Conservation (phyloP, 1,139 yeast genomes). For the Schwanniomyces etchellsii region DNA sequence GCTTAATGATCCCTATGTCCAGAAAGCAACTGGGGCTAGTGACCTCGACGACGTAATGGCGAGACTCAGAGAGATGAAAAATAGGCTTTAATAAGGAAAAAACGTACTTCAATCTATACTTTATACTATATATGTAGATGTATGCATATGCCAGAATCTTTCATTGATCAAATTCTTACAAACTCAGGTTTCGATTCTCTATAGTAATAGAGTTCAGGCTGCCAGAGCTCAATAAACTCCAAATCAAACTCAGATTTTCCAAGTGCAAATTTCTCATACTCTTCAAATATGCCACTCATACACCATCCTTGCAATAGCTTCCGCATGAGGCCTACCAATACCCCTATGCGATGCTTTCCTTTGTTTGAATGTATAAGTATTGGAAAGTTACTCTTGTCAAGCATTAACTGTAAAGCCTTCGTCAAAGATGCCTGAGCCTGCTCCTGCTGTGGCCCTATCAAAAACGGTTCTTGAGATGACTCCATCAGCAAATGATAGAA, state of each 20-base stretch:
- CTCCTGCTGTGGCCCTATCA: slow-evolving; percentile 39
- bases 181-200: slow-evolving; percentile 32
- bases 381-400: slow-evolving; percentile 75
- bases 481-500: slow-evolving; percentile 62
- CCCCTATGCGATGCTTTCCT: slow-evolving; percentile 93
- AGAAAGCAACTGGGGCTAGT: slow-evolving; percentile 34
- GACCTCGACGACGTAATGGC: slow-evolving; percentile 55
- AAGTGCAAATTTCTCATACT: slow-evolving; percentile 85
- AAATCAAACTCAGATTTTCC: slow-evolving; percentile 92
- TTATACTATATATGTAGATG: not conserved
- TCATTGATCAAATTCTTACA: slow-evolving; percentile 18
- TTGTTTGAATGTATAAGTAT: slow-evolving; percentile 86
- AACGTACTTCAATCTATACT: not conserved
- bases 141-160: not conserved
- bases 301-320: slow-evolving; percentile 90
- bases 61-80: slow-evolving; percentile 65
- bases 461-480: slow-evolving; percentile 72
- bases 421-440: slow-evolving; percentile 46
- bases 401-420: slow-evolving; percentile 55
- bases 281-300: slow-evolving; percentile 87
- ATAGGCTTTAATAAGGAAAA: slow-evolving; percentile 28
- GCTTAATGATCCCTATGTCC: slow-evolving; percentile 51
- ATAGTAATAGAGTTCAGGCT: slow-evolving; percentile 36
- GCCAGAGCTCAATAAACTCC: slow-evolving; percentile 53
- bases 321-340: slow-evolving; percentile 81